Conservation (phyloP, 1,284 basidiomycete species). For the Takashimella tepidaria region DNA sequence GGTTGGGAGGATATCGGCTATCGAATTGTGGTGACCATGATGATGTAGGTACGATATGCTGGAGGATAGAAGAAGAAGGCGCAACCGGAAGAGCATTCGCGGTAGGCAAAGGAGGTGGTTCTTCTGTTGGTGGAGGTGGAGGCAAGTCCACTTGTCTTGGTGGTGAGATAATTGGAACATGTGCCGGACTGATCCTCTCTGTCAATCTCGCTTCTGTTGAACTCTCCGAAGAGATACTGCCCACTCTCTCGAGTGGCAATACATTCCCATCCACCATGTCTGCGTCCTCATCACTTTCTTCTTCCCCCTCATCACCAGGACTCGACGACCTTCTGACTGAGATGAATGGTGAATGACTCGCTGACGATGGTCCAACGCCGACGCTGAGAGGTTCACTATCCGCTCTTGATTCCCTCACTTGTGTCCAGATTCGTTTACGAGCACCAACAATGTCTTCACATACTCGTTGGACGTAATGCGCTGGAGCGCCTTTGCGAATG, state of each 20-base stretch:
- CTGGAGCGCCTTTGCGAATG: constrained; percentile 22
- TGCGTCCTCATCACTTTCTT: not conserved
- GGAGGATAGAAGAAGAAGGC: not conserved
- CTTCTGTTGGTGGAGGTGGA: not conserved
- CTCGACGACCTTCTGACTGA: constrained; percentile 2
- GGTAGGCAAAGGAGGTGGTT: not conserved
- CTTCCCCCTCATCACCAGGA: not conserved
- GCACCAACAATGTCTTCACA: constrained; percentile 32
- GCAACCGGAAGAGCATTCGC: not conserved
- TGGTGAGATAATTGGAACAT: not conserved
- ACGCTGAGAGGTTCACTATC: constrained; percentile 3
- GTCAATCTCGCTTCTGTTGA: constrained; percentile 12
- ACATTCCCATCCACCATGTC: not conserved
- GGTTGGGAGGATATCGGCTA: too few relatives aligned
- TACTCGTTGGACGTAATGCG: constrained; percentile 27
- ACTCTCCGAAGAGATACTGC: constrained; percentile 16
- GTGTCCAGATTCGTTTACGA: constrained; percentile 18
- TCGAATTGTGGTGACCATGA: not conserved
- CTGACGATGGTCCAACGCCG: not conserved
- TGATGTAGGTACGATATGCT: not conserved
- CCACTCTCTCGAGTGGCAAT: not conserved
- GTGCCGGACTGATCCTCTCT: constrained; percentile 9
- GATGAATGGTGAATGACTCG: not conserved
- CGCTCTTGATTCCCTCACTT: constrained; percentile 9
- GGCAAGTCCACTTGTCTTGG: not conserved